Base-by-base conservation (phyloP, 139 green algal species). In the Choricystis sp. region DNA sequence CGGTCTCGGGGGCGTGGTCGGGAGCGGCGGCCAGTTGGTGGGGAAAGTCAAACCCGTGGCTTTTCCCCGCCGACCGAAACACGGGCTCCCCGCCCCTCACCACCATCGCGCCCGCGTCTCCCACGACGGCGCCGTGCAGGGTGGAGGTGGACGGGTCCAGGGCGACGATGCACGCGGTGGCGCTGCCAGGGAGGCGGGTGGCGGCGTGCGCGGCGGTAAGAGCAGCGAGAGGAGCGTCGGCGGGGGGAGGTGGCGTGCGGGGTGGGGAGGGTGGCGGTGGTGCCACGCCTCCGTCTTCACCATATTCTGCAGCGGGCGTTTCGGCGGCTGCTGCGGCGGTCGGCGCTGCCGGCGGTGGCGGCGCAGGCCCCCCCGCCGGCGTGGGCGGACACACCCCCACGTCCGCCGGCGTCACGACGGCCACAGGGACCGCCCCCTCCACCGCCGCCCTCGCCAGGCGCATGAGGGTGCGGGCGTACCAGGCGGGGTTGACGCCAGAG, bases 41-140 rank as follows among this genome's bases (percentile, higher is more conserved):
- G 0, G 93, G 93, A 76, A 89, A 89, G 76, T 98, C 97, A 78
- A 94, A 98, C 61, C 75, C 66, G 73, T 98, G 92, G 81, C 96
- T 81, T 79, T 95, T 86, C 40, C 74, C 61, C 9, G 40, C 16
- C 40, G 40, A 21, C 9, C 40, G 40, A 16, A 52, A 52, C 9
- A 52, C 40, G 40, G 40, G 40, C 40, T 9, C 40, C 40, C 40
- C 40, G 40, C 9, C 40, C 40, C 40, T 9, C 40, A 52, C 9
- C 40, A 52, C 40, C 9, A 16, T 16, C 40, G 16, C 9, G 40
- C 40, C 40, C 9, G 40, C 9, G 40, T 52, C 40, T 9, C 40
- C 40, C 40, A 52, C 9, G 40, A 21, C 16, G 40, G 16, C 40
- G 40, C 40, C 40, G 40, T 52, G 40, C 40, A 52, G 40, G 9